Evolutionary conservation across 1,284 basidiomycete genomes (phyloP).

Genomic region (Tausonia pullulans): DNA sequence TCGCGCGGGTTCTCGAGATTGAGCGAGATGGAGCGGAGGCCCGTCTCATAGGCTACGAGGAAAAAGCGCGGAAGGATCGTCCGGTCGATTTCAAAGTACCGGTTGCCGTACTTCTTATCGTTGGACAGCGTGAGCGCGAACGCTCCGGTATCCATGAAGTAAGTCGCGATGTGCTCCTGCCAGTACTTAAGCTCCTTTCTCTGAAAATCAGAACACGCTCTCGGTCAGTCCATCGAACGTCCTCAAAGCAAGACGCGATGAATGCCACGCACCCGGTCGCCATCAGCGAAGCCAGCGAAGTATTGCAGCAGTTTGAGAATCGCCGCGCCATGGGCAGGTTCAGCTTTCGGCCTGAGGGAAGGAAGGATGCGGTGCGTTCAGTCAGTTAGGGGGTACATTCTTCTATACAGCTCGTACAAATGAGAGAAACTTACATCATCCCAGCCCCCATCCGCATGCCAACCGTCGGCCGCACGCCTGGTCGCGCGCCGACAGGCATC

Average conservation of each 20-base stretch:
- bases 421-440: background rate
- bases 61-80: conserved; percentile 14
- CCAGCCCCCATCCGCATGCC: background rate
- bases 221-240: too few relatives aligned
- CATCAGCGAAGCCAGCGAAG: conserved; percentile 14
- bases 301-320: conserved; percentile 14
- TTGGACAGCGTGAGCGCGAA: conserved; percentile 4
- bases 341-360: background rate
- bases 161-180: conserved; percentile 12
- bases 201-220: background rate
- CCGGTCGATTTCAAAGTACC: conserved; percentile 8
- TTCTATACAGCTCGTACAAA: background rate
- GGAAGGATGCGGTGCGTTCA: too few relatives aligned
- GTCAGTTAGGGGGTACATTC: background rate
- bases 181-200: conserved; percentile 6
- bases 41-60: conserved; percentile 10
- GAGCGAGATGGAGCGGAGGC: conserved; percentile 10
- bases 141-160: conserved; percentile 5
- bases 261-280: conserved; percentile 7
- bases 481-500: background rate
- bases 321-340: conserved; percentile 10
- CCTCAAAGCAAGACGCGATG: background rate
- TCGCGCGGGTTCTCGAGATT: conserved; percentile 17
- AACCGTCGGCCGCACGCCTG: background rate
- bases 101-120: background rate